Base-by-base conservation (phyloP, 176 grass and related monocot genomes). In the Bonia amplexicaulis region DNA sequence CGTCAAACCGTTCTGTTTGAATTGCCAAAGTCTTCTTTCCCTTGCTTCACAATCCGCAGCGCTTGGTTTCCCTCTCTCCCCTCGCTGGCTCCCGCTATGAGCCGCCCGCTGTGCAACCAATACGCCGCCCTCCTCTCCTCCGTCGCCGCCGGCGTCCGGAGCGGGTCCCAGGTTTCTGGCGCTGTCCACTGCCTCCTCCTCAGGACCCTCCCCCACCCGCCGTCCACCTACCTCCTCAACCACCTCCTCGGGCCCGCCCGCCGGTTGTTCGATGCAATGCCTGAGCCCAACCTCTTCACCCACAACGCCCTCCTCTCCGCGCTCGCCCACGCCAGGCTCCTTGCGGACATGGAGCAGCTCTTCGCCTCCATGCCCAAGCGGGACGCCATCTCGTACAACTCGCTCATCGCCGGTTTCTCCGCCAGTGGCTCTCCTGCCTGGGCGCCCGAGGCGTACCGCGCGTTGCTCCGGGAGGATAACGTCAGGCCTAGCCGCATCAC, bases 221-320 rank as follows among this genome's bases (percentile, higher is more conserved):
- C 35, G 1, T 76, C 84, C 49, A 84, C 86, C 66, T 87, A 82
- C 84, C 89, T 94, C 16, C 74, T 88, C 26, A 89, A 94, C 80
- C 84, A 74, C 35, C 87, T 91, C 44, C 80, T 81, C 12, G 35
- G 0, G 0, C 87, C 41, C 25, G 86, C 92, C 8, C 89, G 89
- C 73, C 61, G 74, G 15, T 37, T 91, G 86, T 94, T 94, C 92
- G 89, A 89, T 71, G 44, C 54, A 87, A 89, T 89, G 73, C 76
- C 70, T 12, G 48, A 85, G 1, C 84, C 51, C 0, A 94, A 94
- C 61, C 31, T 83, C 84, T 91, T 85, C 84, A 85, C 87, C 48
- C 83, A 74, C 84, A 91, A 94, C 71, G 89, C 72, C 12, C 71
- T 91, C 59, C 89, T 94, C 89, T 85, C 92, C 0, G 78, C 80